These are phyloP conservation scores for Crassisporium funariophilum DNA, from an alignment of 768 basidiomycete genomes.

Conservation along the genomic window DNA sequence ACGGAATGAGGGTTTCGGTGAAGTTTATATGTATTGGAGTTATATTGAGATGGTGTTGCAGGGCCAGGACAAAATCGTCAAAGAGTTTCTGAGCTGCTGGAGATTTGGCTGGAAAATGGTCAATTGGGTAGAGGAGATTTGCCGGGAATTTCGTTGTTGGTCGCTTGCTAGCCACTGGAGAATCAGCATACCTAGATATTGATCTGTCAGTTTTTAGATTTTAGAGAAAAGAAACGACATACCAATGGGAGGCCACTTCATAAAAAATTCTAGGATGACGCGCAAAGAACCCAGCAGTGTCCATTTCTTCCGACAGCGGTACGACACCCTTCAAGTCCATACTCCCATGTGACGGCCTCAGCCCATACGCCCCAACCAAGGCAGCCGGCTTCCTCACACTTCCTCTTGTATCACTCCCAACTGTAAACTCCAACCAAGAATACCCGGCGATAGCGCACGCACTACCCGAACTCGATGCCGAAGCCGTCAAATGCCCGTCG, in stretches of 20 bases:
- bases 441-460: slow-evolving; percentile 42
- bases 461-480: slow-evolving; percentile 41
- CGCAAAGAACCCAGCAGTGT: slow-evolving; percentile 39
- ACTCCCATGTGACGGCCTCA: slow-evolving; percentile 35
- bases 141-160: slow-evolving; percentile 29
- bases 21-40: slow-evolving; percentile 28
- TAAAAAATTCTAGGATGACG: slow-evolving; percentile 34
- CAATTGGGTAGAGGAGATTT: slow-evolving; percentile 34
- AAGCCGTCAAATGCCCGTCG: slow-evolving; percentile 38
- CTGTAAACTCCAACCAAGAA: slow-evolving; percentile 39
- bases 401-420: slow-evolving; percentile 42
- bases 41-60: slow-evolving; percentile 30
- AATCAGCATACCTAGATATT: slow-evolving; percentile 31
- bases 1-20: slow-evolving; percentile 28
- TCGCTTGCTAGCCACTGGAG: slow-evolving; percentile 26
- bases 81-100: slow-evolving; percentile 33
- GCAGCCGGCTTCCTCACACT: slow-evolving; percentile 43
- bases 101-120: slow-evolving; percentile 36
- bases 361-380: slow-evolving; percentile 39
- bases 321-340: slow-evolving; percentile 35
- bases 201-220: not conserved
- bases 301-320: slow-evolving; percentile 41
- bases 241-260: slow-evolving; percentile 32
- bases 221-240: slow-evolving; percentile 6
- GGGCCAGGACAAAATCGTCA: slow-evolving; percentile 26